These are phyloP conservation scores for Nemania serpens DNA, from an alignment of 2,329 filamentous ascomycete genomes.

Conservation along the genomic window DNA sequence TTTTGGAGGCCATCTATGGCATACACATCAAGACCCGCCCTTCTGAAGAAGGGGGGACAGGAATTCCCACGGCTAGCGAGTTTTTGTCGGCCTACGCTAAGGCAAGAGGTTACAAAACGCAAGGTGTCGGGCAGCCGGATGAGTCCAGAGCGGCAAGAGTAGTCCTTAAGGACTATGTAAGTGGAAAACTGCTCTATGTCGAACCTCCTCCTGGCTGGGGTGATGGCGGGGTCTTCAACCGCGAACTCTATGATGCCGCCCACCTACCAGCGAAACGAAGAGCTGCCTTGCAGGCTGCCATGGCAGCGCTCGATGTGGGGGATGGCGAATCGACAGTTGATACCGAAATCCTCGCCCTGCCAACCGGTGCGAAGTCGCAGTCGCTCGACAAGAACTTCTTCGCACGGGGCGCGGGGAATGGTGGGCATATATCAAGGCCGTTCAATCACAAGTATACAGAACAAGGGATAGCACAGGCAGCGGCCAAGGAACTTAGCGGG, in stretches of 20 bases:
- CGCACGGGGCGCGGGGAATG: constrained; percentile 51
- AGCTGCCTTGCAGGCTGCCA: constrained; percentile 60
- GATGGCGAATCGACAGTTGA: constrained; percentile 44
- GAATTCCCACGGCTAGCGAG: constrained; percentile 82
- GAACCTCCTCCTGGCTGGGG: constrained; percentile 79
- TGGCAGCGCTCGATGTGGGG: constrained; percentile 52
- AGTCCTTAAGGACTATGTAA: constrained; percentile 96
- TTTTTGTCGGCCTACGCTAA: constrained; percentile 83
- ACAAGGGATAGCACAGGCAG: constrained; percentile 63
- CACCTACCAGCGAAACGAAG: constrained; percentile 84
- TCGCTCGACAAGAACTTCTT: constrained; percentile 92
- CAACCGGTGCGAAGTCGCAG: constrained; percentile 73
- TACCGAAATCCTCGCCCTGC: constrained; percentile 56
- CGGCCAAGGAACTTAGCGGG: constrained; percentile 74
- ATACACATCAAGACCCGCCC: constrained; percentile 84
- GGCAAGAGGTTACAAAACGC: constrained; percentile 88
- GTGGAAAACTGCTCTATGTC: constrained; percentile 90
- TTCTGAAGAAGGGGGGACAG: constrained; percentile 89
- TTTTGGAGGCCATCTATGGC: constrained; percentile 91
- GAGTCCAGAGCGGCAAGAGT: constrained; percentile 89
- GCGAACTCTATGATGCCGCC: constrained; percentile 80
- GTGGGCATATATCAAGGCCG: constrained; percentile 73
- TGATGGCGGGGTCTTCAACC: constrained; percentile 80
- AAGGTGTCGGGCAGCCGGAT: constrained; percentile 87
- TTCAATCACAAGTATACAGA: constrained; percentile 90